Conservation (phyloP, 2,329 filamentous ascomycete genomes). For the Aureobasidium sp. region DNA sequence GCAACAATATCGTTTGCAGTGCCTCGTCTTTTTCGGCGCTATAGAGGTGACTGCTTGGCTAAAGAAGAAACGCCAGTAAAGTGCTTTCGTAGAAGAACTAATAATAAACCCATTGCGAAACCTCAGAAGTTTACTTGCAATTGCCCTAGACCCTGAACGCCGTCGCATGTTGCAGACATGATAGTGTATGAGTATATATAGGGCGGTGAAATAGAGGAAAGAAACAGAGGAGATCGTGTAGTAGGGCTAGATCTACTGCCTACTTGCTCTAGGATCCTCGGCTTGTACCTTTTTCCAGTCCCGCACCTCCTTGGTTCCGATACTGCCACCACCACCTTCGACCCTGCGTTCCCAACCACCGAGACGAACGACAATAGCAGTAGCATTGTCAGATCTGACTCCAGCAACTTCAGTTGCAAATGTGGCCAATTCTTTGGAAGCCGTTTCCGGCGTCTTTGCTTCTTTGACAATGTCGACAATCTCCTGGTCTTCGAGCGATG, state of each 20-base stretch:
- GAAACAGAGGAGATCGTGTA: not conserved
- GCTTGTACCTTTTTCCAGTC: conserved; percentile 78
- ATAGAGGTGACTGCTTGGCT: no score
- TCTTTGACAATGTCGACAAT: conserved; percentile 96
- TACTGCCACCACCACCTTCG: conserved; percentile 79
- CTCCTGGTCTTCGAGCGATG: conserved; percentile 82
- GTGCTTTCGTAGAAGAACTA: not conserved
- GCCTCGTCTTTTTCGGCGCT: no score
- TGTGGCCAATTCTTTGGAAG: conserved; percentile 66
- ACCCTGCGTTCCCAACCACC: conserved; percentile 62
- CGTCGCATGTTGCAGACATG: not conserved
- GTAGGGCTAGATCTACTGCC: not conserved
- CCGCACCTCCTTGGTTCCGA: conserved; percentile 87
- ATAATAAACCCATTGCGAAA: not conserved
- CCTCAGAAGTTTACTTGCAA: not conserved
- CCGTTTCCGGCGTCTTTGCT: conserved; percentile 82
- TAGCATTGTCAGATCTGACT: conserved; percentile 56
- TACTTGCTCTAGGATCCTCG: conserved; percentile 52
- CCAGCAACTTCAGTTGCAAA: conserved; percentile 81
- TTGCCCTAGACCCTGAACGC: not conserved
- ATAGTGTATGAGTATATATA: not conserved
- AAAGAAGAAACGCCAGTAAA: not conserved
- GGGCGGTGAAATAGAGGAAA: not conserved
- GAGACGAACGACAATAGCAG: conserved; percentile 54
- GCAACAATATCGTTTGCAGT: no score